Percentiles rank a stretch among this genome's conserved stretches.
Conservation (phyloP, 1,139 yeast species). For the Taphrina deformans region DNA sequence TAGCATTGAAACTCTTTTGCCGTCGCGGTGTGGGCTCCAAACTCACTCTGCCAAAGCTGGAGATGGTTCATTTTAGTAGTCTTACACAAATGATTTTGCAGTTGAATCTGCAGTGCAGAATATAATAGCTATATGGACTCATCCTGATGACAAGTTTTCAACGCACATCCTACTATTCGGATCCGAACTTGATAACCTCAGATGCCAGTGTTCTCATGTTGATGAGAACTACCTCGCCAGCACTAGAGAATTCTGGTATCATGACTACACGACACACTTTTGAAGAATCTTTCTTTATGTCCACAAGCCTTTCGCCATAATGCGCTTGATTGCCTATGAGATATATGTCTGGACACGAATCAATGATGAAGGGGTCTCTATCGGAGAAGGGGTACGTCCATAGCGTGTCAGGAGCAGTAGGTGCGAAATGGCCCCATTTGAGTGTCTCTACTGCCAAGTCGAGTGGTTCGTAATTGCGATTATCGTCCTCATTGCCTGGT, state of each 20-base stretch:
- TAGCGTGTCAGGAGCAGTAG: conserved; percentile 95
- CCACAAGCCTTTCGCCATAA: conserved; percentile 51
- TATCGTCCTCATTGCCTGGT: neutral
- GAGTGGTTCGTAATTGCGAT: conserved; percentile 40
- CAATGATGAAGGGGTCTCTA: conserved; percentile 75
- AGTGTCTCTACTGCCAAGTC: conserved; percentile 68
- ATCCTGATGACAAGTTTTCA: too few species aligned
- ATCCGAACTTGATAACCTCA: conserved; percentile 42
- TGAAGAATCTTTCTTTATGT: conserved; percentile 26
- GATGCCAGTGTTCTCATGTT: conserved; percentile 61
- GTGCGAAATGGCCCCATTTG: conserved; percentile 82
- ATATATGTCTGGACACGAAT: conserved; percentile 79
- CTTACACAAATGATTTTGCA: too few species aligned
- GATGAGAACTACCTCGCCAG: conserved; percentile 68
- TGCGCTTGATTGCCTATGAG: conserved; percentile 79
- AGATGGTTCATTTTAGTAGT: too few species aligned
- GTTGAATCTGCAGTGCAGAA: too few species aligned
- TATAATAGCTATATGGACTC: too few species aligned
- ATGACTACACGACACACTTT: conserved; percentile 55
- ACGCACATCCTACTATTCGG: neutral
- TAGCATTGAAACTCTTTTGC: too few species aligned
- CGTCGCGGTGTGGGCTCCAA: too few species aligned
- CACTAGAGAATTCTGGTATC: conserved; percentile 66
- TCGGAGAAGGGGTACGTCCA: conserved; percentile 82
- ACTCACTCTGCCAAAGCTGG: too few species aligned